These are phyloP conservation scores for Heterobasidion parviporum DNA, from an alignment of 1,284 basidiomycete species.

Conservation along the genomic window DNA sequence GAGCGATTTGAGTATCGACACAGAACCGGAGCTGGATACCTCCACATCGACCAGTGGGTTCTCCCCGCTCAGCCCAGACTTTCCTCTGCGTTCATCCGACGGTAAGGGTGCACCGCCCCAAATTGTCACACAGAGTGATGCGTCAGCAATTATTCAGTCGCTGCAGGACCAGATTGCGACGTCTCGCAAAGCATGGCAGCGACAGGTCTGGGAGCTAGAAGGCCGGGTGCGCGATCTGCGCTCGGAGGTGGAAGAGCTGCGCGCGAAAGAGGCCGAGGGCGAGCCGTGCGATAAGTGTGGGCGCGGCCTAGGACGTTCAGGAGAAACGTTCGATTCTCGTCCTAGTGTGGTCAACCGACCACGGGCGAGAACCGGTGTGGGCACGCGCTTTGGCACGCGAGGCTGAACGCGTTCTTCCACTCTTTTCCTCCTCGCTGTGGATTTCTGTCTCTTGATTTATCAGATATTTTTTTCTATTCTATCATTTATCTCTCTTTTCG, in stretches of 20 bases:
- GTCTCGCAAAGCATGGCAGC: constrained; percentile 57
- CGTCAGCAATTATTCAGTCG: constrained; percentile 37
- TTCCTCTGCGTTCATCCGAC: constrained; percentile 23
- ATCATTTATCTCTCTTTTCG: not conserved
- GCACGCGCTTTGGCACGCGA: constrained; percentile 51
- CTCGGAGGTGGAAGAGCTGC: constrained; percentile 28
- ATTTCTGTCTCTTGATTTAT: not conserved
- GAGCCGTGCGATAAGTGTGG: constrained; percentile 3
- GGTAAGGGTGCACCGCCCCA: constrained; percentile 21
- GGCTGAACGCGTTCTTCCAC: constrained; percentile 17
- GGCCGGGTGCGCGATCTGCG: constrained; percentile 61
- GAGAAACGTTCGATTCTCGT: not conserved
- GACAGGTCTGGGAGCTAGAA: constrained; percentile 68
- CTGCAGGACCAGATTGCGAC: constrained; percentile 56
- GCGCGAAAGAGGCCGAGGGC: constrained; percentile 38
- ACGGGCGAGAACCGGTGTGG: constrained; percentile 54
- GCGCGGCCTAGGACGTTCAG: not conserved
- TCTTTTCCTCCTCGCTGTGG: not conserved
- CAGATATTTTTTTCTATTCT: not conserved
- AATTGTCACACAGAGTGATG: constrained; percentile 24
- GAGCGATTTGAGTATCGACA: constrained; percentile 22
- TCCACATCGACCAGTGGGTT: constrained; percentile 31
- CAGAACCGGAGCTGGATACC: constrained; percentile 39
- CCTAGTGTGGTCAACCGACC: constrained; percentile 22
- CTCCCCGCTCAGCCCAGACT: constrained; percentile 47